Evolutionary conservation across 495 filamentous ascomycete species (phyloP), one percentile per base, ranked within the genome.

Genomic region (Melanomma pulvis-pyrius): DNA sequence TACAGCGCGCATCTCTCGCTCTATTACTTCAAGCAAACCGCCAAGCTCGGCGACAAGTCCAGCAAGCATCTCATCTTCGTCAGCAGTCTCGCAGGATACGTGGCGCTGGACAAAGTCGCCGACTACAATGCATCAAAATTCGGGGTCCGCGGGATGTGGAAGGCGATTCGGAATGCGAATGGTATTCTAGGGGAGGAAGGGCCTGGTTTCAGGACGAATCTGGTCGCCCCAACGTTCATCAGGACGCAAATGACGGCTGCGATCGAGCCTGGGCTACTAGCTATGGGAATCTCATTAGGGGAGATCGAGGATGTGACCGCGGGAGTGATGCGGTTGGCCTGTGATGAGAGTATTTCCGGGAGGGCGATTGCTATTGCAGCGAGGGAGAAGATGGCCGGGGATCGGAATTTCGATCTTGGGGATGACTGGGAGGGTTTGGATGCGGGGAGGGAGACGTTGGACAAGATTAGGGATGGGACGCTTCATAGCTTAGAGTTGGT

Each of bases 211-310:
- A 54, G 67, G 11, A 63, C 61, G 1, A 70, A 70, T 52, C 56
- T 70, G 17, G 32, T 70, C 21, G 49, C 48, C n/a, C 67, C 67
- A 2, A 65, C 52, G 32, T 65, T 65, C 44, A 65, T 70, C 34
- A 17, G 53, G 1, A 65, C 67, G 26, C 19, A 39, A 9, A 63
- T 70, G 61, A 63, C 61, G 5, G 22, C 39, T 8, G 36, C 25
- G 4, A 53, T 57, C n/a, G 29, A 36, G 36, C 25, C 46, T 7
- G n/a, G 15, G 11, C 48, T 65, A 21, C 9, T 53, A 22, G 48
- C 39, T 11, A 13, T 47, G n/a, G 56, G 54, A 5, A 54, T 52
- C 17, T 22, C 21, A 13, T 32, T 65, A 2, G 67, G 61, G 0
- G 48, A 70, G 24, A 25, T 61, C 12, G 50, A 48, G 15, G 61